Conservation (phyloP, 164 flowering plant species). For the Sedum album region DNA sequence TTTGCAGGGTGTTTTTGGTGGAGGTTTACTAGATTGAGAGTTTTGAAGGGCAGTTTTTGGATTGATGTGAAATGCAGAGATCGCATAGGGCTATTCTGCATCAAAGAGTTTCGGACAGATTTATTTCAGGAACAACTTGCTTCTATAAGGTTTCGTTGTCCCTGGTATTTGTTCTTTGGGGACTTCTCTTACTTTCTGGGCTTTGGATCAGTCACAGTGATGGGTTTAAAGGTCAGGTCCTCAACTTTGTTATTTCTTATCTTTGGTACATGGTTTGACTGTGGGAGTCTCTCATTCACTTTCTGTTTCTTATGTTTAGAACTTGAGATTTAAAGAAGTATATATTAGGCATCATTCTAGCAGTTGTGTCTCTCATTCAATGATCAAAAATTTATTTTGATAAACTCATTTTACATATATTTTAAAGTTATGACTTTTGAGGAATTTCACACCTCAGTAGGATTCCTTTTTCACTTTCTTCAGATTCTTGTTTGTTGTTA, state of each 20-base stretch:
- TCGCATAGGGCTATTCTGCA: constrained; percentile 82
- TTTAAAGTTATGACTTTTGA: neutral
- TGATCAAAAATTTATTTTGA: neutral
- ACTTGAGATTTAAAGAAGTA: too few species aligned
- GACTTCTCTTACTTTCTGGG: constrained; percentile 51
- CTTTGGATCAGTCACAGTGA: constrained; percentile 62
- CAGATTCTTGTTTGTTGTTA: neutral
- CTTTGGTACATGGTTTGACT: neutral
- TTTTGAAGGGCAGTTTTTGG: constrained; percentile 11
- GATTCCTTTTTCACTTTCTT: neutral
- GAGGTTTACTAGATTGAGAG: neutral
- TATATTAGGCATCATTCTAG: too few species aligned
- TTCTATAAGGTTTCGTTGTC: constrained; percentile 60
- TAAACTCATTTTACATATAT: neutral
- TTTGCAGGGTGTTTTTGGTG: neutral
- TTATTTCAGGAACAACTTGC: constrained; percentile 30
- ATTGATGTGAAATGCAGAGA: constrained; percentile 93
- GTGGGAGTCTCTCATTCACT: neutral
- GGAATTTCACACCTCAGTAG: neutral
- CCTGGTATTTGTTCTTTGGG: constrained; percentile 60
- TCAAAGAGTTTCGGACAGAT: constrained; percentile 54
- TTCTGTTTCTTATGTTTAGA: too few species aligned
- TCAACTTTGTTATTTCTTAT: neutral
- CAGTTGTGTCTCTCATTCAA: too few species aligned
- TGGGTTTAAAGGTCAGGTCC: constrained; percentile 40